Percentiles rank a stretch among this genome's conserved stretches.
Evolutionary conservation across 73 alveolate genomes (phyloP).

Genomic region (Tetrahymena elliotti): DNA sequence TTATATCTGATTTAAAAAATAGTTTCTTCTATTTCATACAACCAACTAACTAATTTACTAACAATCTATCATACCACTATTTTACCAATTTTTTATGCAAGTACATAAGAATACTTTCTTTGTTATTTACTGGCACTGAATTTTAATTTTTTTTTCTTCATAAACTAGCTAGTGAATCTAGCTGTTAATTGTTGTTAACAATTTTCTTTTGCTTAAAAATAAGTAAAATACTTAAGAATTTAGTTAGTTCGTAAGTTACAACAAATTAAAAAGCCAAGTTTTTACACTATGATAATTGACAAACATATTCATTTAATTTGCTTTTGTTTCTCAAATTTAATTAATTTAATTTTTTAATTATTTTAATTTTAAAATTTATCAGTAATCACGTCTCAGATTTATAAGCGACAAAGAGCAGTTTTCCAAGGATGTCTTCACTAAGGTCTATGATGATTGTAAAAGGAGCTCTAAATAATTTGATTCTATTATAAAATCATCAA

Average conservation of each 20-base stretch:
- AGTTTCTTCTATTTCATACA: not conserved
- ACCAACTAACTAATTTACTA: not conserved
- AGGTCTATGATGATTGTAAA: not conserved
- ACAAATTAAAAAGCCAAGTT: no score
- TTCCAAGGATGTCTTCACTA: not conserved
- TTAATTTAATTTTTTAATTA: not conserved
- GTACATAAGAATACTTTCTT: not conserved
- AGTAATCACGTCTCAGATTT: not conserved
- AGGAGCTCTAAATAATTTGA: not conserved
- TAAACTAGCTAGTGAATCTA: not conserved
- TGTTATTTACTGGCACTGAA: not conserved
- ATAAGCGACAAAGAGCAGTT: not conserved
- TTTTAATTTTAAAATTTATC: not conserved
- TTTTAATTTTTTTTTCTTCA: not conserved
- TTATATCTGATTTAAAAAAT: not conserved
- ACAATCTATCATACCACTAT: no score
- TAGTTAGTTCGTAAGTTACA: no score
- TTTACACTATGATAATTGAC: no score
- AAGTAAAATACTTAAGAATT: no score
- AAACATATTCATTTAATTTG: not conserved
- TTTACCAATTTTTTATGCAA: no score
- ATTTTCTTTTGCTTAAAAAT: no score
- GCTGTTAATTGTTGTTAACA: no score
- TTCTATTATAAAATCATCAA: not conserved
- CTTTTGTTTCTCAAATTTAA: not conserved